A percentile compares a stretch with the other conserved stretches of the same genome.
These are phyloP conservation scores for Trichomonascus vanleenenianus DNA, from an alignment of 805 yeast genomes.

Conservation along the genomic window DNA sequence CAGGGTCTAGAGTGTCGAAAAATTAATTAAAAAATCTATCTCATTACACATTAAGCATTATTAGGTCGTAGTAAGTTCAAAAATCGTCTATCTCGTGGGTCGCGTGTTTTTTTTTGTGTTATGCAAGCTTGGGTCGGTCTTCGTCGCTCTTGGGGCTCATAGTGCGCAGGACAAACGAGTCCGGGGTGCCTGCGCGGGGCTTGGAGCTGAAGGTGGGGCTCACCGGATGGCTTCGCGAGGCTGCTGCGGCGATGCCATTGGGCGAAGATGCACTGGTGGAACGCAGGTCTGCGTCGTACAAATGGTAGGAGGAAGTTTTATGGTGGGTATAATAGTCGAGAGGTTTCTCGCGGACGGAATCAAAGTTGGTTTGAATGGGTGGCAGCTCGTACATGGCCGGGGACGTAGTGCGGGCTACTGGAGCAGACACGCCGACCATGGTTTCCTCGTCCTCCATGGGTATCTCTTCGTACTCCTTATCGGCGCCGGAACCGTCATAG, in stretches of 20 bases:
- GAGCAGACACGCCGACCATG: not conserved
- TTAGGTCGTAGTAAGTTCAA: not conserved
- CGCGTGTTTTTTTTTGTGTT: not conserved
- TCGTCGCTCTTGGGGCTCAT: not conserved
- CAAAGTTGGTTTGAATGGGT: not conserved
- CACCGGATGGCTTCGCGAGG: not conserved
- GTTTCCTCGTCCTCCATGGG: slow-evolving; percentile 17
- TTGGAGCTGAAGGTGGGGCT: not conserved
- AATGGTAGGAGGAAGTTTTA: slow-evolving; percentile 4
- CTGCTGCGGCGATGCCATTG: too few species aligned
- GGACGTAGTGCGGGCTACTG: too few species aligned
- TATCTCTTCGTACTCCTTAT: slow-evolving; percentile 12
- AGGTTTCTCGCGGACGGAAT: not conserved
- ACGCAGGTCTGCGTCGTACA: slow-evolving; percentile 1
- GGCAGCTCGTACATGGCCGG: not conserved
- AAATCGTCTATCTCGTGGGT: not conserved
- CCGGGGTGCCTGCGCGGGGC: not conserved
- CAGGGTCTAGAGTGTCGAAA: too few species aligned
- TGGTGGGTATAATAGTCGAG: not conserved
- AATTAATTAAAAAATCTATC: not conserved
- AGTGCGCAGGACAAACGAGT: not conserved
- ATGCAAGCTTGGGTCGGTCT: slow-evolving; percentile 1
- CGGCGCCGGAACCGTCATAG: not conserved
- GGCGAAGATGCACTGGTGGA: slow-evolving; percentile 1
- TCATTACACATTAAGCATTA: not conserved